Percentiles rank a stretch among this genome's conserved stretches.
Evolutionary conservation across 1,139 yeast species (phyloP).

Genomic region (Magnusiomyces suaveolens): DNA sequence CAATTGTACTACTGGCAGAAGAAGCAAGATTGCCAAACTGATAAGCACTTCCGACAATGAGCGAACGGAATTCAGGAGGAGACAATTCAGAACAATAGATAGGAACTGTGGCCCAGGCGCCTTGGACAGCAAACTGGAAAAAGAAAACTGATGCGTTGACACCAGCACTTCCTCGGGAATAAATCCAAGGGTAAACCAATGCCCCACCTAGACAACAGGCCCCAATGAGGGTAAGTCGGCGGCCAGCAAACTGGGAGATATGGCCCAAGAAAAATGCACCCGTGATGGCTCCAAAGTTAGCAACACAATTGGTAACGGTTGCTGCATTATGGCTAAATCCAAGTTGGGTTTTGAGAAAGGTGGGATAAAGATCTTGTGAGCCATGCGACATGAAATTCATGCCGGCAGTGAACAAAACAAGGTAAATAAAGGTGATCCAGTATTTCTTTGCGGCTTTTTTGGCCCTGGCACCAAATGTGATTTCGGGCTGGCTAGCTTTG

Average conservation of each 20-base stretch:
- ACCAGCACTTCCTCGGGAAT: slow-evolving; percentile 38
- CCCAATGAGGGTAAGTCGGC: slow-evolving; percentile 47
- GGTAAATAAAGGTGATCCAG: slow-evolving; percentile 39
- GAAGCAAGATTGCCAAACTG: slow-evolving; percentile 80
- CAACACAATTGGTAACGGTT: slow-evolving; percentile 60
- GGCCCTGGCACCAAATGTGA: slow-evolving; percentile 19
- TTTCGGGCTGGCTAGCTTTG: slow-evolving; percentile 13
- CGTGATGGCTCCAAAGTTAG: slow-evolving; percentile 57
- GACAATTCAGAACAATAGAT: slow-evolving; percentile 67
- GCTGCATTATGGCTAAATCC: slow-evolving; percentile 42
- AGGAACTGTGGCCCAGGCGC: slow-evolving; percentile 84
- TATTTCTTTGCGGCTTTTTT: slow-evolving; percentile 28
- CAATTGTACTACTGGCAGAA: slow-evolving; percentile 76
- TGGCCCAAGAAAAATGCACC: slow-evolving; percentile 63
- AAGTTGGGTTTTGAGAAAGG: slow-evolving; percentile 48
- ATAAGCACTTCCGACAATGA: slow-evolving; percentile 65
- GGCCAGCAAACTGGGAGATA: slow-evolving; percentile 48
- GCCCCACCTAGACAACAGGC: slow-evolving; percentile 64
- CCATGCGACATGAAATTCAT: slow-evolving; percentile 66
- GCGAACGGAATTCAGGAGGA: slow-evolving; percentile 64
- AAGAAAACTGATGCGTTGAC: slow-evolving; percentile 73
- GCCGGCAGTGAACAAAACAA: slow-evolving; percentile 52
- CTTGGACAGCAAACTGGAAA: slow-evolving; percentile 73
- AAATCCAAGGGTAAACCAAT: slow-evolving; percentile 66
- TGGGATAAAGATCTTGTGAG: slow-evolving; percentile 65